Evolutionary conservation across 257 asterid species (phyloP).

Genomic region (Dorcoceras hygrometricum): DNA sequence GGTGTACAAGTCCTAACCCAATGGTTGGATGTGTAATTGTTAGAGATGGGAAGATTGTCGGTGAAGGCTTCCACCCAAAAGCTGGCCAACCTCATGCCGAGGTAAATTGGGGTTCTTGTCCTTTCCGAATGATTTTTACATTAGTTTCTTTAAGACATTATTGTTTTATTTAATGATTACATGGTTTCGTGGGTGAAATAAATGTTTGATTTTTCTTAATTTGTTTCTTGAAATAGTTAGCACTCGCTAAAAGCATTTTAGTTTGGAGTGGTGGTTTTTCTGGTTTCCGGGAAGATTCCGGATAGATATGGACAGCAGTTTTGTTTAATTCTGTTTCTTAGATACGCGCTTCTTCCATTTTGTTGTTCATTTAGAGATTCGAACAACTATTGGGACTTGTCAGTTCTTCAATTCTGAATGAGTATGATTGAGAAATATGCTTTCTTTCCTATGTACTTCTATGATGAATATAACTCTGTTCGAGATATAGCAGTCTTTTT

Average conservation of each 20-base stretch:
- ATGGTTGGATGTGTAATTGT: slow-evolving; percentile 97
- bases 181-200: background rate
- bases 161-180: slow-evolving; percentile 5
- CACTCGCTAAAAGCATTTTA: background rate
- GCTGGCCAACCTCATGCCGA: slow-evolving; percentile 99
- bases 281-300: too few relatives aligned
- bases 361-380: background rate
- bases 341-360: background rate
- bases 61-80: slow-evolving; percentile 93
- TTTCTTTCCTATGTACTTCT: background rate
- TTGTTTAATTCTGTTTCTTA: background rate
- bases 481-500: background rate
- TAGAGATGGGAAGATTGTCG: slow-evolving; percentile 76
- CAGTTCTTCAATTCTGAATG: background rate
- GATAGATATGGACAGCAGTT: background rate
- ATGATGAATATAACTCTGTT: too few relatives aligned
- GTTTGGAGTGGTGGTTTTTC: background rate
- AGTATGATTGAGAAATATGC: background rate
- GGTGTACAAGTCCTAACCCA: slow-evolving; percentile 89
- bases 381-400: background rate
- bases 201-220: too few relatives aligned
- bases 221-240: background rate
- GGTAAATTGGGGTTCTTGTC: slow-evolving; percentile 38
- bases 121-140: background rate
- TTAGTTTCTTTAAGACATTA: background rate